Evolutionary conservation across 129 eudicot genomes (phyloP).

Genomic region (Scalesia atractyloides): DNA sequence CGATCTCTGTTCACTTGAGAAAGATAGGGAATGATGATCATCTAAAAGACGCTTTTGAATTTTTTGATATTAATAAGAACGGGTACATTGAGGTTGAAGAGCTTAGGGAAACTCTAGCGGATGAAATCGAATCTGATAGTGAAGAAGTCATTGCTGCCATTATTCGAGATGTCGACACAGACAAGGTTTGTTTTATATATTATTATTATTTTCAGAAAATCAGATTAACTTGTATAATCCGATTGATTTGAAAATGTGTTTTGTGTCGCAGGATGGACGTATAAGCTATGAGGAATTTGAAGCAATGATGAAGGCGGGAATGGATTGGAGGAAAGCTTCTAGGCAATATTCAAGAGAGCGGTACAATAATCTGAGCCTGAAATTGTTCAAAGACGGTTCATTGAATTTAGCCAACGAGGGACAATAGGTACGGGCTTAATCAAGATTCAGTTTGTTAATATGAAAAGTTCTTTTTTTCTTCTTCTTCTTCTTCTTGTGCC

Average conservation of each 20-base stretch:
- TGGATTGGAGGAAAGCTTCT: constrained; percentile 97
- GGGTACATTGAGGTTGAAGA: constrained; percentile 88
- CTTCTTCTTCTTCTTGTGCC: not conserved
- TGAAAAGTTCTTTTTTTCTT: not conserved
- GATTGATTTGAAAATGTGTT: not conserved
- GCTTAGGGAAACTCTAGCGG: constrained; percentile 65
- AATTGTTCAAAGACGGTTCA: constrained; percentile 76
- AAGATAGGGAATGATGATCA: constrained; percentile 90
- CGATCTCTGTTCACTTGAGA: constrained; percentile 73
- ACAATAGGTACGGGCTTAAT: constrained; percentile 17
- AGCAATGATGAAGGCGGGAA: constrained; percentile 92
- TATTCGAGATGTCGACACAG: constrained; percentile 89
- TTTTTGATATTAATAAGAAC: constrained; percentile 67
- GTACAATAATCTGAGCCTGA: constrained; percentile 74
- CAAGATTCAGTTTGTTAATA: constrained; percentile 27
- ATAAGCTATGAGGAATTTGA: constrained; percentile 84
- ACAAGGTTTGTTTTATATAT: constrained; percentile 58
- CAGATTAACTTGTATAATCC: not conserved
- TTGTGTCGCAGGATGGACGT: constrained; percentile 62
- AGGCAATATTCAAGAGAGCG: constrained; percentile 87
- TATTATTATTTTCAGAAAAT: not conserved
- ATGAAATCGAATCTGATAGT: constrained; percentile 58
- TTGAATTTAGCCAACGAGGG: constrained; percentile 35
- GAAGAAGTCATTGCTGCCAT: constrained; percentile 85
- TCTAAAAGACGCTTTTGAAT: constrained; percentile 66